Evolutionary conservation across 2,329 filamentous ascomycete species (phyloP), one percentile per base, ranked within the genome.

Genomic region (Neodidymelliopsis sp.): DNA sequence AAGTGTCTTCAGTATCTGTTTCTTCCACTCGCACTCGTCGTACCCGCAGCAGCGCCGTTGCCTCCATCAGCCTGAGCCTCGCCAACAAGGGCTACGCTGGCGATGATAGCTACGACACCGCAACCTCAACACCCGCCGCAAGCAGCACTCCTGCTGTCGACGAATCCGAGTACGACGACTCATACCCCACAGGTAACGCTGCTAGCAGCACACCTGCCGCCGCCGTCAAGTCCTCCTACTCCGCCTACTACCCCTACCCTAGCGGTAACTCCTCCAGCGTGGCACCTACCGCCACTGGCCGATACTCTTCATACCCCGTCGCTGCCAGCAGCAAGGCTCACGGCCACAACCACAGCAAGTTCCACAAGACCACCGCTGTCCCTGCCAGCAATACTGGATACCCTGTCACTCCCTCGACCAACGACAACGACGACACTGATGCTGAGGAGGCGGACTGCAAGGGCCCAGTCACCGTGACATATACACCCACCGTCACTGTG

Each of bases 401-500:
- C 30, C 40, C 47, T 7, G 22, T 11, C 15, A 22, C 47, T 24
- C 38, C 54, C 2, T 28, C 46, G 5, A 24, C 24, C 33, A 2
- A 24, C 19, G 13, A 6, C 19, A 22, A 12, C 19, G n/a, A 42
- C n/a, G 19, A 34, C n/a, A 18, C 29, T 6, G 27, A 43, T 23
- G 44, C 39, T 12, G 47, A 40, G 1, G 41, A 53, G n/a, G 55
- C 46, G 6, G 53, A 49, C 18, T 66, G 66, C 60, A 56, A 57
- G 31, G 46, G 54, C 1, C 59, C 62, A 4, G 51, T 63, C 12
- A 59, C 57, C 16, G 52, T 70, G 4, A 69, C 65, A 4, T 49
- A 66, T 43, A 68, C 65, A 1, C 63, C 63, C 10, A 68, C 65
- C 15, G 44, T 66, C 41, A 60, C 59, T 24, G 56, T 66, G 7